These are phyloP conservation scores for Entomortierella chlamydospora DNA, from an alignment of 192 early-diverging fungal species.

Conservation along the genomic window DNA sequence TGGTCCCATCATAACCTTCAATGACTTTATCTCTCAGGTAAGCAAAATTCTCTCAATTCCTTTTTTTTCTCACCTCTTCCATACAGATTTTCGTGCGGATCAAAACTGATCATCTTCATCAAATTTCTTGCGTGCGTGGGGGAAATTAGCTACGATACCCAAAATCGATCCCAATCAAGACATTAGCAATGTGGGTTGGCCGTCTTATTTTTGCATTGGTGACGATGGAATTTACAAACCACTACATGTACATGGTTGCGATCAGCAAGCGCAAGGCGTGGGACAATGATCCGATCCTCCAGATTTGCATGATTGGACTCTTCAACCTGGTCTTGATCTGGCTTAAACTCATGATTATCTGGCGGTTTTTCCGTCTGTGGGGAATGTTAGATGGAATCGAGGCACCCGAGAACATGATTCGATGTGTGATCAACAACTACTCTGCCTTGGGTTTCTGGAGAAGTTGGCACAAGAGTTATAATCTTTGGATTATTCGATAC, in stretches of 20 bases:
- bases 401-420: constrained; percentile 93
- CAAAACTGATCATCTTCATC: neutral
- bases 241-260: constrained; percentile 90
- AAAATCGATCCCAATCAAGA: constrained; percentile 52
- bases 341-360: constrained; percentile 93
- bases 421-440: constrained; percentile 98
- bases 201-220: constrained; percentile 73
- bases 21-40: constrained; percentile 90
- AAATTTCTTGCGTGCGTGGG: too few relatives aligned
- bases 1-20: constrained; percentile 96
- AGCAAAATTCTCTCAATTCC: neutral
- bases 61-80: neutral
- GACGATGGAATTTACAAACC: constrained; percentile 90
- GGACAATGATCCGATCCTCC: constrained; percentile 78
- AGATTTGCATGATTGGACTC: constrained; percentile 89
- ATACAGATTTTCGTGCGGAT: constrained; percentile 1
- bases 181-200: constrained; percentile 67
- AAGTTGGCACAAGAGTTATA: constrained; percentile 95
- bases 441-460: constrained; percentile 94
- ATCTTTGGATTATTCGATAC: constrained; percentile 91
- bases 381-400: constrained; percentile 91
- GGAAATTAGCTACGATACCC: constrained; percentile 66
- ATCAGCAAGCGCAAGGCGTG: constrained; percentile 90
- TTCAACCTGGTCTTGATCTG: constrained; percentile 94
- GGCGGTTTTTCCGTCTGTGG: constrained; percentile 98